Percentiles rank a stretch among this genome's conserved stretches.
Conservation (phyloP, 177 flowering plant species). For the Viscum album region DNA sequence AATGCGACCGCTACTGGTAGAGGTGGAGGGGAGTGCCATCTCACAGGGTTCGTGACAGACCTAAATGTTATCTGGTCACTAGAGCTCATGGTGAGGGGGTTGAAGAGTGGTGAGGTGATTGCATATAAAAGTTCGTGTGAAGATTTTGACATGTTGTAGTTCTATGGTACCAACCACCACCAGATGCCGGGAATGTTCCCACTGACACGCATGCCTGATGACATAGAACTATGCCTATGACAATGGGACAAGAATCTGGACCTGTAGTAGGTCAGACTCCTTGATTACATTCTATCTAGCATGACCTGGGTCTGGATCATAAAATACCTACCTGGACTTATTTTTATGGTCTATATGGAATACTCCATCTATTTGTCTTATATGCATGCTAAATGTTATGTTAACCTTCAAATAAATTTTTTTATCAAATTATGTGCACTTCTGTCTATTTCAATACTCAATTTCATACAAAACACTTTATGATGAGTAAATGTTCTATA, state of each 20-base stretch:
- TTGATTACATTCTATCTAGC: conserved; percentile 45
- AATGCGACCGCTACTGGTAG: conserved; percentile 35
- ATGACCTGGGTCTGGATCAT: no score
- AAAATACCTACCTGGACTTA: no score
- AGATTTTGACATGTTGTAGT: conserved; percentile 37
- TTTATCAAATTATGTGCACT: no score
- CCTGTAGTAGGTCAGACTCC: conserved; percentile 35
- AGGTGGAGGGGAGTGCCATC: conserved; percentile 34
- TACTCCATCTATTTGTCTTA: no score
- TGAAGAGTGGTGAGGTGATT: conserved; percentile 19
- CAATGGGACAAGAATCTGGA: conserved; percentile 37
- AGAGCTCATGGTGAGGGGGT: conserved; percentile 25
- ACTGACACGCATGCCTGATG: conserved; percentile 35
- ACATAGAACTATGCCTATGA: conserved; percentile 47
- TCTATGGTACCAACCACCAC: conserved; percentile 40
- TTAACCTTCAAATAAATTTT: no score
- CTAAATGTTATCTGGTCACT: conserved; percentile 37
- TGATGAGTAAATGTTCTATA: no score
- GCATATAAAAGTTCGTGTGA: conserved; percentile 44
- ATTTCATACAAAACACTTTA: no score
- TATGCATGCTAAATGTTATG: no score
- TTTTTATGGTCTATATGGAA: no score
- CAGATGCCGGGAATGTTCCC: conserved; percentile 25
- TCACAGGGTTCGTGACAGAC: conserved; percentile 36
- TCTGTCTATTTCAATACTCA: no score